Evolutionary conservation across 352 stramenopile species (phyloP), one percentile per base, ranked within the genome.

Genomic region (Phytophthora quininea): DNA sequence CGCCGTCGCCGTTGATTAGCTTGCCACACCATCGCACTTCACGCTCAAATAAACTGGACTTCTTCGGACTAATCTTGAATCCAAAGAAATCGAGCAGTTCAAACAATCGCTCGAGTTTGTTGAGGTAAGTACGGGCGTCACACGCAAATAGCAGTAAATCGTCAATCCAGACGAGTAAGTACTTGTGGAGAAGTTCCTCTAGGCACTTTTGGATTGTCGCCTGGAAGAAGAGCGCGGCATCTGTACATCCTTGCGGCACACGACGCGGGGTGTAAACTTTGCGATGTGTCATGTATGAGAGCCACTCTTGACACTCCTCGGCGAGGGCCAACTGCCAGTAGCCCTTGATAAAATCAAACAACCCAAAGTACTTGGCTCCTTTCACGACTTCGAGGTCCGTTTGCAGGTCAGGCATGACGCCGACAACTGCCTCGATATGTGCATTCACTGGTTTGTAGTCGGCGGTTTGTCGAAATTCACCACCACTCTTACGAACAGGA

Each of bases 101-200:
- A 19, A 79, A 64, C 4, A 73, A 37, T 37, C 69, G 29, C 14
- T 67, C 62, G 14, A 68, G 38, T 31, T 65, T 67, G 2, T 30
- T 15, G 8, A 74, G 31, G 54, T 68, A 79, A 9, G 43, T 62
- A 3, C 62, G 43, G 9, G 64, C 54, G 32, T 66, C 54, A 3
- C 43, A 14, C 3, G 61, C 66, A 54, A 63, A 74, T 1, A 75
- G 14, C 1, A 79, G 61, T 3, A 78, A 27, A 43, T 75, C 62
- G 43, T 76, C 71, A 27, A 79, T 71, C 57, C 71, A 79, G 1
- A 73, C 40, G 8, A 79, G 31, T n/a, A 73, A 29, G 33, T 46
- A 27, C 11, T 51, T 4, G 27, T 60, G 43, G 8, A 60, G 37
- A 14, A 60, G 27, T 29, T 31, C 24, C 27, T 15, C 24, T 19